Evolutionary conservation across 2,329 filamentous ascomycete species (phyloP), one percentile per base, ranked within the genome.

Genomic region (Fusarium veterinarium): DNA sequence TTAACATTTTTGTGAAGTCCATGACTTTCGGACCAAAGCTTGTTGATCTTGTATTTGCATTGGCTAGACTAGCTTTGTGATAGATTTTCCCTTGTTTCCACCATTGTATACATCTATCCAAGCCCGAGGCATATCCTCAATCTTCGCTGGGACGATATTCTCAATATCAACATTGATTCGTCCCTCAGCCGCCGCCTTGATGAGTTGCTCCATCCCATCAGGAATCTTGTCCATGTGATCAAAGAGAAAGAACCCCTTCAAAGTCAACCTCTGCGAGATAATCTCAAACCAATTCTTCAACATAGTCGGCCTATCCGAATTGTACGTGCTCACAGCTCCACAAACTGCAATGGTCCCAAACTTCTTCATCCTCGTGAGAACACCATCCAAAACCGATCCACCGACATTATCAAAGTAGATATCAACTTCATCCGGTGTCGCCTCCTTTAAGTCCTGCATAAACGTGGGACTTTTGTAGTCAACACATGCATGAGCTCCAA

Each of bases 391-490:
- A 6, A 55, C n/a, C 0, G 41, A 37, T 6, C 65, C 65, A 10
- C 65, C 65, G 11, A 68, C 65, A 20, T 67, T 68, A 25, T 67
- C 55, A 4, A 61, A 68, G n/a, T 49, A 67, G 12, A 68, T 8
- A 37, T 67, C 55, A 6, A 68, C 62, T 20, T 67, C 65, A 1
- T 55, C 55, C 2, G 55, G 48, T 3, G 62, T 68, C 17, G 13
- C 62, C 2, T 25, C 42, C 6, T 67, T 61, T n/a, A 68, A 6
- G 3, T 67, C 49, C 17, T 62, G 33, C 2, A 44, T 2, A 25
- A 67, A 67, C 9, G 40, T 62, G 3, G 63, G 40, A 3, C 44
- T 67, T 17, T 69, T 75, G 20, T 75, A 75, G 42, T 73, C 62
- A 10, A 75, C 41, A 5, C 69, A 68, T 6, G 38, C 49, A 3